Evolutionary conservation across 208 protist species (phyloP), one percentile per base, ranked within the genome.

Genomic region (Leptomonas pyrrhocoris): DNA sequence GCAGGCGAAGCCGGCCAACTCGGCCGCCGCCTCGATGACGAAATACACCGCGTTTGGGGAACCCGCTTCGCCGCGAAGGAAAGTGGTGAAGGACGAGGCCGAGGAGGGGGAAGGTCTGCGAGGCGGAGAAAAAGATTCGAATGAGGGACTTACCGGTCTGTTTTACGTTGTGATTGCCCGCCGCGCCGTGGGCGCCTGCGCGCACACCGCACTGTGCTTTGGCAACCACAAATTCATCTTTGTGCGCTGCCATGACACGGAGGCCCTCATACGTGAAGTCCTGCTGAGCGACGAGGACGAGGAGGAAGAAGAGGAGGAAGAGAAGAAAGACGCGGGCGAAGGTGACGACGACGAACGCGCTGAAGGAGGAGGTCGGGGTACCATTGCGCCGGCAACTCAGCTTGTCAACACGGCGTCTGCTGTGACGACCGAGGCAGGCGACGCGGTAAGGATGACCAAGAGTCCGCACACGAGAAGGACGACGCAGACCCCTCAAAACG

Each of bases 191-290:
- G 86, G 81, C 5, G 61, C 62, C 16, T 96, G 90, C 57, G 65
- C 46, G 18, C 86, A 92, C 76, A 58, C 75, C 36, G 61, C 53
- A 0, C 53, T 78, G 23, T 96, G 90, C 61, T 94, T 96, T 69
- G 90, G 88, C 30, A 96, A 93, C 30, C 79, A 79, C 27, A 91
- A 89, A 23, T 94, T 96, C 64, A 83, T 92, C 55, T 96, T 96
- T 63, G 72, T 86, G 11, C 45, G 65, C 2, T 80, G 77, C 62
- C 51, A 43, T 38, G 69, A 80, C 64, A 71, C 77, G 2, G 67
- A 72, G 51, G 59, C 55, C 5, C 59, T 82, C 8, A 61, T 82
- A n/a, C 61, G 56, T 6, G 69, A 60, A 15, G 50, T 65, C 1
- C 43, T 71, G 36, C 18, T 36, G 4, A 43, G 15, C 34, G 51